Evolutionary conservation across 345 rosid genomes (phyloP), one percentile per base, ranked within the genome.

Genomic region (Brassica cretica): DNA sequence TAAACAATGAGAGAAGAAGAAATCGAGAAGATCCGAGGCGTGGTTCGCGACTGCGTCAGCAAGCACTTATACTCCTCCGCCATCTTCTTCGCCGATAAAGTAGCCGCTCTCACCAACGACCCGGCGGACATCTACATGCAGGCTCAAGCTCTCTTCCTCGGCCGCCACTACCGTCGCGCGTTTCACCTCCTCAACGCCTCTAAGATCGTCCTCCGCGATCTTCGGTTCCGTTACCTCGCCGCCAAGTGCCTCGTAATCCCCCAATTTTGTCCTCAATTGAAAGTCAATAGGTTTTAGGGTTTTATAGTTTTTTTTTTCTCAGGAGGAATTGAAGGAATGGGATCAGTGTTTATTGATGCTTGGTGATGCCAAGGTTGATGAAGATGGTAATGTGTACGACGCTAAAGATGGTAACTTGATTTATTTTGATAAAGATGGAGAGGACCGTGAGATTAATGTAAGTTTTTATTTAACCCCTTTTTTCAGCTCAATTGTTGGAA

Each of bases 91-190:
- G 96, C 98, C 46, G 92, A 95, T 65, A 90, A 95, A 74, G 92
- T 91, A 12, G 94, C 97, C 5, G 91, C 92, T 30, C 80, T 95
- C 72, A 88, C 97, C 68, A 84, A 78, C 29, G 96, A 91, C 63
- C 97, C 99, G 5, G 86, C 97, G 35, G 97, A 90, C 73, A 82
- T 95, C 62, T 95, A 93, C 84, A 90, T 91, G 94, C 98, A 91
- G 58, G 96, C 98, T 68, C 98, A 95, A 74, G 94, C 98, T 21
- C 92, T 95, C 25, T 93, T 95, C 82, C 89, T 95, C 5, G 98
- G 94, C 46, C 93, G 97, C 76, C 96, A 95, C 61, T 91, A 68
- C 87, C 99, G 98, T 78, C 97, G 97, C 44, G 94, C 99, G 25
- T 93, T 87, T 81, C 96, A 93, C 83, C 96, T 95, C 59, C 94